Base-by-base conservation (phyloP, 2,329 filamentous ascomycete genomes). In the Xylaria sp. region DNA sequence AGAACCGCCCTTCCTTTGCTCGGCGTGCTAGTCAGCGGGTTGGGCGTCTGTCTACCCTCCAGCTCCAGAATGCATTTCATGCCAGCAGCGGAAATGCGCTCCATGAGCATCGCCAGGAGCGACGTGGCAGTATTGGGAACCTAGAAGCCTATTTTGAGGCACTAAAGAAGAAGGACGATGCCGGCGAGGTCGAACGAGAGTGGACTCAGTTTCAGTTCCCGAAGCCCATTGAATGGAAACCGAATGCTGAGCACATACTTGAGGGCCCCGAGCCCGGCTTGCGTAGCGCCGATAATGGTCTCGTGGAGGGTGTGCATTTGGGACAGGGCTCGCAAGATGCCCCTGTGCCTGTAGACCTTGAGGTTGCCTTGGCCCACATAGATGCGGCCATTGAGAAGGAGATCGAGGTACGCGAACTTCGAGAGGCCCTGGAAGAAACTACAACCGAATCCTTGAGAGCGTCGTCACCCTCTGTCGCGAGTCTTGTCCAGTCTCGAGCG, bases 121-220 rank as follows among this genome's bases (percentile, higher is more conserved):
- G 79, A 66, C 75, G 73, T 60, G 71, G 71, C 41, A 78, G 74
- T 60, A 85, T 90, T 79, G 85, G 85, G 65, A 90, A 90, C 62
- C 74, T 98, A 83, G 93, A 93, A 65, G 93, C 92, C 70, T 97
- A 97, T 78, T 96, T 93, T 72, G 92, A 95, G 76, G 91, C 92
- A 56, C 90, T 95, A 81, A 92, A 94, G 77, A 90, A 90, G 75
- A 86, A 68, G 48, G 68, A 73, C 55, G 71, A 72, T 52, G 65
- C 58, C n/a, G 80, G 83, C 19, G 85, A 85, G 37, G 79, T 88
- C 48, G 90, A 92, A 52, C 87, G 90, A 68, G 93, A 97, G 75
- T 97, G 92, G 92, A 89, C 89, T 43, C 92, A 97, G 75, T 96
- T 93, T 72, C 91, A 97, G 76, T 93, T 96, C 75, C 90, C 90